These are phyloP conservation scores for Huntiella abstrusa DNA, from an alignment of 2,329 filamentous ascomycete genomes.

Conservation along the genomic window DNA sequence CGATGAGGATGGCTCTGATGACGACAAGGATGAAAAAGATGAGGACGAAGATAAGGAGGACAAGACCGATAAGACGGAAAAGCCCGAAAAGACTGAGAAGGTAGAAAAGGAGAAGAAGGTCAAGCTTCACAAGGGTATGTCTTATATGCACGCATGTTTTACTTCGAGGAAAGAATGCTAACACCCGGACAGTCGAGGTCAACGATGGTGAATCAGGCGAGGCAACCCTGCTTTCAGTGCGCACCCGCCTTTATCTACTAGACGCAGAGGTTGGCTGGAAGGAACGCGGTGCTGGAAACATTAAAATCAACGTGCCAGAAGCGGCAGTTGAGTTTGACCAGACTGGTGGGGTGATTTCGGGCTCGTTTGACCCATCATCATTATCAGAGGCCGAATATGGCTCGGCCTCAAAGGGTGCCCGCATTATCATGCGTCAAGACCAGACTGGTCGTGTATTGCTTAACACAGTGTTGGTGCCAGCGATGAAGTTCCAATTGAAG, in stretches of 20 bases:
- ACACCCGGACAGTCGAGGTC: constrained; percentile 33
- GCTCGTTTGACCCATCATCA: constrained; percentile 35
- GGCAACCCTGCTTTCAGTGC: constrained; percentile 51
- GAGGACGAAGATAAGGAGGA: constrained; percentile 34
- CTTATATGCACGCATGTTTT: background rate
- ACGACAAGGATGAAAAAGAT: constrained; percentile 27
- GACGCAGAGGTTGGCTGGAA: constrained; percentile 62
- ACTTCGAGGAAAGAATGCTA: background rate
- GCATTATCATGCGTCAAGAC: constrained; percentile 81
- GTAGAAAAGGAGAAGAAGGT: constrained; percentile 39
- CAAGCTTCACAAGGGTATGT: constrained; percentile 50
- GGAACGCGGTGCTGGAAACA: constrained; percentile 65
- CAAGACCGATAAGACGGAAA: background rate
- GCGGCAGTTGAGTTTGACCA: constrained; percentile 37
- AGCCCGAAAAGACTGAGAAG: background rate
- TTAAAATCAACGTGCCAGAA: constrained; percentile 64
- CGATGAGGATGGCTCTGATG: constrained; percentile 22
- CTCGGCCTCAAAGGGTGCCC: constrained; percentile 31
- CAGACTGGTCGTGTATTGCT: constrained; percentile 73
- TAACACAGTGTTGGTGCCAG: constrained; percentile 63
- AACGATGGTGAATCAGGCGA: constrained; percentile 82
- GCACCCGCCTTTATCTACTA: constrained; percentile 73
- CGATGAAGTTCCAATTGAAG: constrained; percentile 63
- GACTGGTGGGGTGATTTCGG: constrained; percentile 27
- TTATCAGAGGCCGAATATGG: constrained; percentile 17